These are phyloP conservation scores for Symbiotaphrina buchneri DNA, from an alignment of 495 filamentous ascomycete species.

Conservation along the genomic window DNA sequence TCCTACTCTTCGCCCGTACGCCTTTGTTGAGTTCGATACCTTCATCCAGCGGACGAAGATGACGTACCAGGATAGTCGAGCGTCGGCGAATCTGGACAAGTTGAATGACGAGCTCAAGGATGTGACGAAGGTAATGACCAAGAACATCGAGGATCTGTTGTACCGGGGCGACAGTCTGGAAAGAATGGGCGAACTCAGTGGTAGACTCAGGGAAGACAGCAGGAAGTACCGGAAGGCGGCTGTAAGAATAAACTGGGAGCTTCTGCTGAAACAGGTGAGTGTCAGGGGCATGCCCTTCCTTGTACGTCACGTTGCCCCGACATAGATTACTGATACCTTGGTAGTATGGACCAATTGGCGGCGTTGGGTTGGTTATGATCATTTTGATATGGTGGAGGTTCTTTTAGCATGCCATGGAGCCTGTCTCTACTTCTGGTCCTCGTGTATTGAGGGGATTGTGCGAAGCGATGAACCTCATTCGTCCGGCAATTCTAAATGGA, in stretches of 20 bases:
- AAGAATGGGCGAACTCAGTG: slow-evolving; percentile 89
- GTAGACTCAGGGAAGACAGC: slow-evolving; percentile 69
- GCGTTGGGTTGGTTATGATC: slow-evolving; percentile 53
- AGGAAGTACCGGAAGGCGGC: slow-evolving; percentile 84
- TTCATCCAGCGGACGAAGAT: slow-evolving; percentile 88
- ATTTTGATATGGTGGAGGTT: slow-evolving; percentile 85
- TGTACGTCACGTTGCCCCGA: background rate
- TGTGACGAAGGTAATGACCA: slow-evolving; percentile 98
- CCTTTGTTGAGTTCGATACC: slow-evolving; percentile 93
- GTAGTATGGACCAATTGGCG: slow-evolving; percentile 74
- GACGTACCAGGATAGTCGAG: slow-evolving; percentile 83
- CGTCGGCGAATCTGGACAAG: slow-evolving; percentile 66
- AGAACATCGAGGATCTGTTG: slow-evolving; percentile 96
- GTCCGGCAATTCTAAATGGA: too few species aligned
- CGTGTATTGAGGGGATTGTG: too few species aligned
- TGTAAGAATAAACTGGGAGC: slow-evolving; percentile 94
- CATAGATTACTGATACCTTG: slow-evolving; percentile 4
- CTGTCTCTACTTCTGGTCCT: too few species aligned
- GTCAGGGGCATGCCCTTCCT: background rate
- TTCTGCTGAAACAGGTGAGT: slow-evolving; percentile 72
- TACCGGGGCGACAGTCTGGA: slow-evolving; percentile 91
- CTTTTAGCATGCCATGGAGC: too few species aligned
- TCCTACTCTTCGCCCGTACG: slow-evolving; percentile 66
- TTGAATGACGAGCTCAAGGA: slow-evolving; percentile 90
- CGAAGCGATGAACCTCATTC: too few species aligned